These are phyloP conservation scores for Gossypium schwendimanii DNA, from an alignment of 441 rosid species.

Conservation along the genomic window DNA sequence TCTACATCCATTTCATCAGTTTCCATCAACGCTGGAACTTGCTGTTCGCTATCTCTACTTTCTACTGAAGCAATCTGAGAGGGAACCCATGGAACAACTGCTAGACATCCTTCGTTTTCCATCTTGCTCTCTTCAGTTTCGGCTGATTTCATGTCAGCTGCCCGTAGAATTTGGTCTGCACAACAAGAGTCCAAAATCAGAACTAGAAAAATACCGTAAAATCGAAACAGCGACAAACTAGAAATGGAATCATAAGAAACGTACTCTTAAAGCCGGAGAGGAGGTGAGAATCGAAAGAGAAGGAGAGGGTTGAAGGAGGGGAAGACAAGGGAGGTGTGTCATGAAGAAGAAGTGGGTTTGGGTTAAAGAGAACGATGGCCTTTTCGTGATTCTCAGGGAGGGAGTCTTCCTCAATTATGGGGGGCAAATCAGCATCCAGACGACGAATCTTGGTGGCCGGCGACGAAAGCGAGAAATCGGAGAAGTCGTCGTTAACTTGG, in stretches of 20 bases:
- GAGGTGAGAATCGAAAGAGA: conserved; percentile 37
- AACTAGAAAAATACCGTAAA: neutral
- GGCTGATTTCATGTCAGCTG: conserved; percentile 1
- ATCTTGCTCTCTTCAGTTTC: conserved; percentile 9
- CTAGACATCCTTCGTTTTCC: conserved; percentile 24
- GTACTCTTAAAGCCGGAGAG: conserved; percentile 56
- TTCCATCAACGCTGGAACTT: conserved; percentile 35
- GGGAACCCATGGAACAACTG: conserved; percentile 55
- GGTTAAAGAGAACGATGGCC: conserved; percentile 60
- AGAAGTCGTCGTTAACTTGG: conserved; percentile 59
- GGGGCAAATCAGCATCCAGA: conserved; percentile 54
- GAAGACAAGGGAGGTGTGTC: conserved; percentile 12
- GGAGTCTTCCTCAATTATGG: conserved; percentile 52
- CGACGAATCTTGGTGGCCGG: conserved; percentile 82
- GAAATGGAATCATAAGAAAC: conserved; percentile 1
- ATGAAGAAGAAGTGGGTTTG: conserved; percentile 30
- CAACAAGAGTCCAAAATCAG: neutral
- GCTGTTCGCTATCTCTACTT: neutral
- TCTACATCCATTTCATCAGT: conserved; percentile 64
- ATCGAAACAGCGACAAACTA: neutral
- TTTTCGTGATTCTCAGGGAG: conserved; percentile 41
- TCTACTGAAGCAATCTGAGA: conserved; percentile 18
- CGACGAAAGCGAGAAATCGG: conserved; percentile 71
- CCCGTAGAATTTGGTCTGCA: conserved; percentile 35
- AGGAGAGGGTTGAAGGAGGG: conserved; percentile 22